Evolutionary conservation across 2,329 filamentous ascomycete species (phyloP), one percentile per base, ranked within the genome.

Genomic region (Hypocreales sp.): DNA sequence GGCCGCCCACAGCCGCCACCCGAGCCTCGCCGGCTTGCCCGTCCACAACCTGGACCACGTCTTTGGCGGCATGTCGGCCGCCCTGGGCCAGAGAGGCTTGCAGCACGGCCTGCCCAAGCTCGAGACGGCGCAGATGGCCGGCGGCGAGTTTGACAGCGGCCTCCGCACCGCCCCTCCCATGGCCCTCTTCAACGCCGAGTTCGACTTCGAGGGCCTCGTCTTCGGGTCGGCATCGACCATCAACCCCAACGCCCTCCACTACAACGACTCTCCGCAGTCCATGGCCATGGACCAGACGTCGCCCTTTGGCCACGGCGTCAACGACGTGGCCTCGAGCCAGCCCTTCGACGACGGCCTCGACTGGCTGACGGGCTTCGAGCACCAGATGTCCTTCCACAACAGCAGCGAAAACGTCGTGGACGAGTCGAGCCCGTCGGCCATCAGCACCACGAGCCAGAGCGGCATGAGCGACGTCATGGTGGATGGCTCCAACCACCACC

Each of bases 361-460:
- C 41, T 95, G 84, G 84, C 45, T 71, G 36, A 76, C 76, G 32
- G 79, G 79, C 14, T 80, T 92, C 47, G 82, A 90, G 36, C 72
- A 77, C 42, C 72, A 79, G 24, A 71, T 87, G 62, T 69, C 69
- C 7, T 74, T 83, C 48, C 66, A 64, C 40, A 57, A 61, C 30
- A 78, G 78, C 30, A 79, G 78, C 42, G 84, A 93, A 40, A 78
- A 75, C 38, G 83, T 81, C 16, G 70, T 94, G 29, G 87, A 93
- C 42, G 84, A 80, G 32, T 95, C 90, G 8, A 95, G 90, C 10
- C 90, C 90, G 11, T 95, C 90, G 7, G 84, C 84, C 25, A 87
- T 95, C 50, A 95, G 87, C 58, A 92, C 82, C 23, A 82, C 81
- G 32, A 95, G 86, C 53, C 86, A 92, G 46, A 87, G 80, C 48